A percentile compares a stretch with the other conserved stretches of the same genome.
Conservation (phyloP, 202 grass and related monocot genomes). For the Schoenoplectus tabernaemontani region DNA sequence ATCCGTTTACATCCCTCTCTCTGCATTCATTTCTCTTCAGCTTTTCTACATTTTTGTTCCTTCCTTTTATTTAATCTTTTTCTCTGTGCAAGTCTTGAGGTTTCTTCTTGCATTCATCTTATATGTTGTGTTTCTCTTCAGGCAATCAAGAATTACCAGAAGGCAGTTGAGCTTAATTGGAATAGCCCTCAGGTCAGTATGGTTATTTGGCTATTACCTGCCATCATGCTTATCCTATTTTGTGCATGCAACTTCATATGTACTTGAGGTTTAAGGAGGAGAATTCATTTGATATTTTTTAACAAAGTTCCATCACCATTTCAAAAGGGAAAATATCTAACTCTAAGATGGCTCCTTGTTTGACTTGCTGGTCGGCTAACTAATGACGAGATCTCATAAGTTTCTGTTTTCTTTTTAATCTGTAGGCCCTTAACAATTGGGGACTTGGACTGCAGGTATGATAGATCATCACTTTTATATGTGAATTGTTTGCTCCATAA, state of each 20-base stretch:
- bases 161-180: slow-evolving; percentile 96
- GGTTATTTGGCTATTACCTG: slow-evolving; percentile 15
- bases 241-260: neutral
- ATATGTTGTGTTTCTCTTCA: slow-evolving; percentile 21
- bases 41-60: neutral
- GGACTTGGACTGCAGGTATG: slow-evolving; percentile 95
- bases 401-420: slow-evolving; percentile 8
- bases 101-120: neutral
- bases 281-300: neutral
- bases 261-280: neutral
- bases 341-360: neutral
- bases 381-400: neutral
- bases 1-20: too few species aligned
- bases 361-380: neutral
- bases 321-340: neutral
- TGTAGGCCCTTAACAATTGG: slow-evolving; percentile 96
- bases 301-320: neutral
- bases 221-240: neutral
- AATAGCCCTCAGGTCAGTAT: slow-evolving; percentile 87
- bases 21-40: neutral
- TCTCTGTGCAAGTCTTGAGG: neutral
- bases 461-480: slow-evolving; percentile 8
- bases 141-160: slow-evolving; percentile 95
- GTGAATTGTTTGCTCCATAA: slow-evolving; percentile 17
- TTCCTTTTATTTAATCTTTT: neutral